These are phyloP conservation scores for Kandelia obovata DNA, from an alignment of 345 rosid genomes.

Conservation along the genomic window DNA sequence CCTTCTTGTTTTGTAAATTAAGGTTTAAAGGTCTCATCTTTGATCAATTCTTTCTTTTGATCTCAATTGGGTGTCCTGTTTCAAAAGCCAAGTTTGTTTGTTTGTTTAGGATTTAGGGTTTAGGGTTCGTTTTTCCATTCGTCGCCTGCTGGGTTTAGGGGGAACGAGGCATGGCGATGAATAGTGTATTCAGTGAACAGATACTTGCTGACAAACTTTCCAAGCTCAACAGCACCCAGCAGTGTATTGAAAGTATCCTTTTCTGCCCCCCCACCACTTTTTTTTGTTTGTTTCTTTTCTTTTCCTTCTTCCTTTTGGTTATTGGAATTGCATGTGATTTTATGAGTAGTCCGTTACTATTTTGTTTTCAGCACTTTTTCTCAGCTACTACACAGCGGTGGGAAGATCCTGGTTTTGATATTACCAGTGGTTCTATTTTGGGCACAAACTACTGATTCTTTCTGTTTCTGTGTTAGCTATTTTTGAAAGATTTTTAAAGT, in stretches of 20 bases:
- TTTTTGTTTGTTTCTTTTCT: not conserved
- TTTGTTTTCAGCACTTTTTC: too few species aligned
- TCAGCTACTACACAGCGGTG: too few species aligned
- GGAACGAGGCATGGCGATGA: constrained; percentile 54
- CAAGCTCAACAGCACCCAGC: constrained; percentile 95
- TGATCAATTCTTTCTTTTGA: too few species aligned
- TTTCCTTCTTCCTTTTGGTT: not conserved
- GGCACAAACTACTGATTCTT: too few species aligned
- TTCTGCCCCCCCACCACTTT: not conserved
- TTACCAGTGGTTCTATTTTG: too few species aligned
- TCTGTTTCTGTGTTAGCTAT: too few species aligned
- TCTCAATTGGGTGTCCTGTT: too few species aligned
- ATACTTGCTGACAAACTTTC: constrained; percentile 94
- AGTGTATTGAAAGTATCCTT: constrained; percentile 94
- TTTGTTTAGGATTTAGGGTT: not conserved
- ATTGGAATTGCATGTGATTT: not conserved
- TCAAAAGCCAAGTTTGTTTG: too few species aligned
- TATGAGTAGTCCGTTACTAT: too few species aligned
- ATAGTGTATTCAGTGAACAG: constrained; percentile 87
- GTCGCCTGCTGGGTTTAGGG: not conserved
- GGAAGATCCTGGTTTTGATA: too few species aligned
- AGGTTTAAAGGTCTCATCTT: not conserved
- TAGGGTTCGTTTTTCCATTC: not conserved
- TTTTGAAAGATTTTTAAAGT: too few species aligned
- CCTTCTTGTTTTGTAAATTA: not conserved